Evolutionary conservation across 2,329 filamentous ascomycete genomes (phyloP).

Genomic region (Trichoderma hamatum): DNA sequence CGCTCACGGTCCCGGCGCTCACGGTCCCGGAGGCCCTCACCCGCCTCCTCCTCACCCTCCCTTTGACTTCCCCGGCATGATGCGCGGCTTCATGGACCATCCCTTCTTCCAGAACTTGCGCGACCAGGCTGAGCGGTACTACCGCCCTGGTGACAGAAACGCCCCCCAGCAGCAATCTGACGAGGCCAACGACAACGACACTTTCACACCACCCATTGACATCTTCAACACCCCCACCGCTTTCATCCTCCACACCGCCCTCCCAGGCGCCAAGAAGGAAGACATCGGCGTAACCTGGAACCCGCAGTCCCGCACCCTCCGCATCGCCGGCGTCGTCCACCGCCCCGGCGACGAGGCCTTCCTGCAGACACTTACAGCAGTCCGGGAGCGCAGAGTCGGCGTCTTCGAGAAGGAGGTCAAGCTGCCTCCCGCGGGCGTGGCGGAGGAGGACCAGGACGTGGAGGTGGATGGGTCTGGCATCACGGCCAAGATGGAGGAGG

Average conservation of each 20-base stretch:
- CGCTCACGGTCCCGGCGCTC: too few species aligned
- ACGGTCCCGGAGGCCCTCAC: conserved; percentile 33
- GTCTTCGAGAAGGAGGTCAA: conserved; percentile 72
- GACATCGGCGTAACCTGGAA: conserved; percentile 80
- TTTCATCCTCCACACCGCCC: conserved; percentile 73
- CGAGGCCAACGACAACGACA: conserved; percentile 35
- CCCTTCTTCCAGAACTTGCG: conserved; percentile 48
- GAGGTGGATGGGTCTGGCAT: conserved; percentile 69
- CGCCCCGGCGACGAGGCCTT: conserved; percentile 72
- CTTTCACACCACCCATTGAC: conserved; percentile 70
- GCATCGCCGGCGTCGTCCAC: conserved; percentile 72
- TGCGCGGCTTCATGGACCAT: conserved; percentile 46
- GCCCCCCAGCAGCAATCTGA: not conserved
- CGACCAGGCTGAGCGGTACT: conserved; percentile 41
- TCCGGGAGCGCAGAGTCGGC: conserved; percentile 69
- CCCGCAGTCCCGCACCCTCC: conserved; percentile 65
- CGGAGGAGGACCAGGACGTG: conserved; percentile 47
- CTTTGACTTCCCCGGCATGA: conserved; percentile 46
- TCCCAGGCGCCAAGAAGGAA: conserved; percentile 79
- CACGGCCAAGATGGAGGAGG: conserved; percentile 76
- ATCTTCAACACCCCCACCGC: conserved; percentile 69
- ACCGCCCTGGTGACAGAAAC: conserved; percentile 9
- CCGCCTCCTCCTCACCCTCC: conserved; percentile 18
- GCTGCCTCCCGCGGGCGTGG: conserved; percentile 52
- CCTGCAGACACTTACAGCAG: conserved; percentile 62